These are phyloP conservation scores for Aspergillus sp. DNA, from an alignment of 2,329 filamentous ascomycete genomes.

Conservation along the genomic window DNA sequence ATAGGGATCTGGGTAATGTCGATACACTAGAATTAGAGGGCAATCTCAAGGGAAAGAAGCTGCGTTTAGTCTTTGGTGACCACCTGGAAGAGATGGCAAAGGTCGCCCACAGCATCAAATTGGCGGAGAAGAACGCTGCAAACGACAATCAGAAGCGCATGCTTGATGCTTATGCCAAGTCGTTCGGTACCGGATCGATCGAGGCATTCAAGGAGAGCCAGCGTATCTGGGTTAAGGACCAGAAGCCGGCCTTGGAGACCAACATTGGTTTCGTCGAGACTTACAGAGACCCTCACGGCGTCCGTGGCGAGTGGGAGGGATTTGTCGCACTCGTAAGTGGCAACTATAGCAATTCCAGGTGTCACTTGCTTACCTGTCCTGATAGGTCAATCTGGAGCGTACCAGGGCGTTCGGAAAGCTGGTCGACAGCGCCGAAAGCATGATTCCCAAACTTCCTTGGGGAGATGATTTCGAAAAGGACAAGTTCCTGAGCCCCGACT, in stretches of 20 bases:
- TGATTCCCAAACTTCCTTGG: slow-evolving; percentile 93
- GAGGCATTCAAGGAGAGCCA: slow-evolving; percentile 78
- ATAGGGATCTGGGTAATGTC: slow-evolving; percentile 68
- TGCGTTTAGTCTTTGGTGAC: slow-evolving; percentile 74
- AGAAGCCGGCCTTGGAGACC: slow-evolving; percentile 74
- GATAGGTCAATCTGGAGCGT: slow-evolving; percentile 75
- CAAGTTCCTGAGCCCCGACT: slow-evolving; percentile 91
- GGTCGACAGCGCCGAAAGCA: slow-evolving; percentile 73
- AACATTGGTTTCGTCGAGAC: slow-evolving; percentile 86
- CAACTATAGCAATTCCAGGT: background rate
- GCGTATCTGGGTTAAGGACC: slow-evolving; percentile 78
- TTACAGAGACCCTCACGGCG: slow-evolving; percentile 77
- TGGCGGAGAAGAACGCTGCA: slow-evolving; percentile 66
- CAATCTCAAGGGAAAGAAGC: slow-evolving; percentile 62
- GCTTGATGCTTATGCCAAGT: slow-evolving; percentile 71
- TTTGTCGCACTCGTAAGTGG: slow-evolving; percentile 63
- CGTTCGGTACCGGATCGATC: slow-evolving; percentile 72
- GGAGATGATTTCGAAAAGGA: slow-evolving; percentile 88
- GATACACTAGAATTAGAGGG: slow-evolving; percentile 62
- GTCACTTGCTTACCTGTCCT: slow-evolving; percentile 34
- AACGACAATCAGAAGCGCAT: slow-evolving; percentile 74
- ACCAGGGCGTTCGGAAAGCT: slow-evolving; percentile 84
- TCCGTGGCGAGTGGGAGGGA: slow-evolving; percentile 81
- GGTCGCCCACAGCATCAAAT: slow-evolving; percentile 64
- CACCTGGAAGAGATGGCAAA: slow-evolving; percentile 68